phyloP scores from a whole-genome alignment of 345 rosid genomes.

The Camelina neglecta region DNA sequence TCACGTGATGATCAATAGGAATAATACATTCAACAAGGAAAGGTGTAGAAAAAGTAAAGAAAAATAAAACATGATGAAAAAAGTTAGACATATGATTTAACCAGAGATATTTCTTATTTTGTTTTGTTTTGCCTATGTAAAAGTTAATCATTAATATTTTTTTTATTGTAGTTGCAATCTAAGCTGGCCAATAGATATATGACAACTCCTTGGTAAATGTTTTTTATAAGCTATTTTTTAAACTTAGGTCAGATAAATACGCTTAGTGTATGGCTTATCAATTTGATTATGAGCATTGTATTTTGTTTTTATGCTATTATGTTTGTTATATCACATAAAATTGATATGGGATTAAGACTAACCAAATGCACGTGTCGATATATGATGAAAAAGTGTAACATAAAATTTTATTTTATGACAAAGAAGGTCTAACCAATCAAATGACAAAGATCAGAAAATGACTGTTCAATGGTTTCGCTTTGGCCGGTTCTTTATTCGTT shows the following conservation, averaged over 20 bases:
- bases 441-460: constrained; percentile 39
- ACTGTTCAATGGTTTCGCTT: constrained; percentile 44
- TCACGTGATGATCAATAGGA: constrained; percentile 41
- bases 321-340: background rate
- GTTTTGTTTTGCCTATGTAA: background rate
- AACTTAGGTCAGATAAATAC: constrained; percentile 12
- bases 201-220: constrained; percentile 17
- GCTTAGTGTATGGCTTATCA: constrained; percentile 11
- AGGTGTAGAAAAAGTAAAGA: constrained; percentile 1
- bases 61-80: background rate
- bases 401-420: constrained; percentile 5
- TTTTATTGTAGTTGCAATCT: constrained; percentile 1
- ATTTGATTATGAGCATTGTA: constrained; percentile 3
- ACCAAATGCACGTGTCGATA: constrained; percentile 39
- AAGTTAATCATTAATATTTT: constrained; percentile 4
- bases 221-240: background rate
- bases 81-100: constrained; percentile 26
- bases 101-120: constrained; percentile 10
- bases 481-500: constrained; percentile 44
- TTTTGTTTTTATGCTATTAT: constrained; percentile 19
- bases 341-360: constrained; percentile 29
- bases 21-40: constrained; percentile 21
- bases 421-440: constrained; percentile 43
- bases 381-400: constrained; percentile 22
- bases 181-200: background rate